These are phyloP conservation scores for Geranomyces variabilis DNA, from an alignment of 192 early-diverging fungal genomes.

Conservation along the genomic window DNA sequence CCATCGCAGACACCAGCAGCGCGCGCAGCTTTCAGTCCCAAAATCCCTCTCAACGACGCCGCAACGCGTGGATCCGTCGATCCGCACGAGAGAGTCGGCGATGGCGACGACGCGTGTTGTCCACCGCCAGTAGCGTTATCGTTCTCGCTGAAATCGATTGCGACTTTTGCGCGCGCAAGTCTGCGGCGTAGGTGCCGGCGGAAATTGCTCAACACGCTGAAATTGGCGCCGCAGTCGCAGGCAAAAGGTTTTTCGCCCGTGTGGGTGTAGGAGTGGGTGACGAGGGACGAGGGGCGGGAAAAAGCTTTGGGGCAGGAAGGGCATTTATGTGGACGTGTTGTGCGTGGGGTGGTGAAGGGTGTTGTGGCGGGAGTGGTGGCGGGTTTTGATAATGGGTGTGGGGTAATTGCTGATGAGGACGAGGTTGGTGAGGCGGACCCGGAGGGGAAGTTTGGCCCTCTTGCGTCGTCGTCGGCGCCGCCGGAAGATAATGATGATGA, in stretches of 20 bases:
- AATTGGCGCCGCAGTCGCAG: constrained; percentile 1
- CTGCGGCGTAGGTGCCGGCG: neutral
- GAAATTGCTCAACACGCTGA: constrained; percentile 5
- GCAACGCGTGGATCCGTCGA: too few species aligned
- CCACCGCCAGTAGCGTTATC: too few species aligned
- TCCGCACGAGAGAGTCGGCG: too few species aligned
- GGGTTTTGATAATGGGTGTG: neutral
- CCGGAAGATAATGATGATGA: neutral
- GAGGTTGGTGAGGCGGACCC: neutral
- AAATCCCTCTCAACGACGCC: too few species aligned
- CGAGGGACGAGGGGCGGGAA: constrained; percentile 3
- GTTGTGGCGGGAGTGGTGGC: neutral
- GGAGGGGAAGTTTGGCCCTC: neutral
- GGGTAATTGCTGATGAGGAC: neutral
- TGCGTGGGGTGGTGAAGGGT: neutral
- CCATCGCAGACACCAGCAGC: too few species aligned
- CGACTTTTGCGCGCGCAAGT: too few species aligned
- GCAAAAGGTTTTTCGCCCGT: constrained; percentile 19
- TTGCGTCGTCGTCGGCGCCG: too few species aligned
- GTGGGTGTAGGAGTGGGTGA: constrained; percentile 20
- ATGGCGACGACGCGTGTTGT: too few species aligned
- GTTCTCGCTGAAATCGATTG: too few species aligned
- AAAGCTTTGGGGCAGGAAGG: neutral
- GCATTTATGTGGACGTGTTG: neutral
- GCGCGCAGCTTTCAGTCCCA: too few species aligned